Evolutionary conservation across 305 asterid species (phyloP).

Genomic region (Fraxinus velutina): DNA sequence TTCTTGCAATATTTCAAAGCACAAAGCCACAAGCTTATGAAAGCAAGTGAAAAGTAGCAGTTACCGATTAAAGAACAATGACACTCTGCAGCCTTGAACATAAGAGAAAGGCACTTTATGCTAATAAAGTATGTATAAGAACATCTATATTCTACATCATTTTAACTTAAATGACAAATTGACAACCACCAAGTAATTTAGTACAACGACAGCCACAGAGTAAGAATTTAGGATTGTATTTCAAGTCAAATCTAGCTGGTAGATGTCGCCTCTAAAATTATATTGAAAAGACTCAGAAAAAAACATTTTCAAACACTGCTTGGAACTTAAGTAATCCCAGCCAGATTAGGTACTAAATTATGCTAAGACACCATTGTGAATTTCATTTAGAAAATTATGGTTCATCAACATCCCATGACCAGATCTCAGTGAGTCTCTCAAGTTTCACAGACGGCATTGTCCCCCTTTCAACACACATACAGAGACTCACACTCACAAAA

Average conservation of each 20-base stretch:
- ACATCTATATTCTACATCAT: not conserved
- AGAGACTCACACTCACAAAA: not conserved
- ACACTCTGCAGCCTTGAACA: not conserved
- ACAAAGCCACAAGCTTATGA: not conserved
- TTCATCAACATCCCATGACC: not conserved
- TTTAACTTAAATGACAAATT: not conserved
- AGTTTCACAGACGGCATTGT: not conserved
- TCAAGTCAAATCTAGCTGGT: not conserved
- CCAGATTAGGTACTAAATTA: not conserved
- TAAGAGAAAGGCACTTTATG: not conserved
- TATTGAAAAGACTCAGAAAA: not conserved
- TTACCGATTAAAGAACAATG: not conserved
- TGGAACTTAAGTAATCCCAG: not conserved
- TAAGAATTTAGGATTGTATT: not conserved
- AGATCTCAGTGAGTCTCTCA: not conserved
- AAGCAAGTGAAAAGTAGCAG: not conserved
- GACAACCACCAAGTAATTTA: not conserved
- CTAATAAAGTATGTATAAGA: not conserved
- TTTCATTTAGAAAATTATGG: not conserved
- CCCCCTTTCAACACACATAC: not conserved
- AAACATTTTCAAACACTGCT: not conserved
- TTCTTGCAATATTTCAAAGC: not conserved
- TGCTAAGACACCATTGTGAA: not conserved
- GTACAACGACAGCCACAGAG: not conserved
- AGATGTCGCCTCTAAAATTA: not conserved